phyloP scores from a whole-genome alignment of 257 asterid species.

The Solanum pennellii region DNA sequence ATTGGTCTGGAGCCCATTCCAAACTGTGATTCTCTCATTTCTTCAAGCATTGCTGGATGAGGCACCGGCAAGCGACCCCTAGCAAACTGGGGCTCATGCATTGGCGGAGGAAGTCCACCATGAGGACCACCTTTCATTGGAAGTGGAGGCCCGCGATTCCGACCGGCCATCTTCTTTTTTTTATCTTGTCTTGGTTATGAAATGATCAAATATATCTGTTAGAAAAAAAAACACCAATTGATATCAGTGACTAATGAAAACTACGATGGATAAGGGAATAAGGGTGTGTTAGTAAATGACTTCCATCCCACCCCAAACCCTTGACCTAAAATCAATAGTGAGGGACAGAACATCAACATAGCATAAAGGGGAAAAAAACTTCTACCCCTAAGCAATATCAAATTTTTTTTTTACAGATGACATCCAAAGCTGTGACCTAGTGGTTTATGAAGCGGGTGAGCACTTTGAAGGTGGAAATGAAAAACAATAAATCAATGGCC shows the following conservation, averaged over 20 bases:
- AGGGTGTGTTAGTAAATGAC: neutral
- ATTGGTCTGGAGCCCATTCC: constrained; percentile 56
- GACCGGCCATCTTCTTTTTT: constrained; percentile 44
- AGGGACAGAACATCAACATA: neutral
- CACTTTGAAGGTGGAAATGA: neutral
- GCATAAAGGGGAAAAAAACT: neutral
- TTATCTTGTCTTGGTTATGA: neutral
- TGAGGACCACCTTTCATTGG: constrained; percentile 53
- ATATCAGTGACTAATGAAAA: neutral
- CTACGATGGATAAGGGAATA: neutral
- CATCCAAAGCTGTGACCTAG: neutral
- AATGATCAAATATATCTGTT: neutral
- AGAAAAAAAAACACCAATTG: neutral
- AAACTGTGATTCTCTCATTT: constrained; percentile 62
- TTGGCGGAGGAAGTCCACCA: constrained; percentile 42
- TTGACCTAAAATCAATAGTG: neutral
- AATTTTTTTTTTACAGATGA: neutral
- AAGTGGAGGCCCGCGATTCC: constrained; percentile 66
- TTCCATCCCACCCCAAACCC: neutral
- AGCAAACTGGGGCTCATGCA: constrained; percentile 41
- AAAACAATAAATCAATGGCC: neutral
- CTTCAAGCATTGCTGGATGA: constrained; percentile 56
- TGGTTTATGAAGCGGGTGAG: neutral
- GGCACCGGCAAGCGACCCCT: constrained; percentile 39
- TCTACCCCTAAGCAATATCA: neutral